These are phyloP conservation scores for Delonix regia DNA, from an alignment of 306 rosid genomes.

Conservation along the genomic window DNA sequence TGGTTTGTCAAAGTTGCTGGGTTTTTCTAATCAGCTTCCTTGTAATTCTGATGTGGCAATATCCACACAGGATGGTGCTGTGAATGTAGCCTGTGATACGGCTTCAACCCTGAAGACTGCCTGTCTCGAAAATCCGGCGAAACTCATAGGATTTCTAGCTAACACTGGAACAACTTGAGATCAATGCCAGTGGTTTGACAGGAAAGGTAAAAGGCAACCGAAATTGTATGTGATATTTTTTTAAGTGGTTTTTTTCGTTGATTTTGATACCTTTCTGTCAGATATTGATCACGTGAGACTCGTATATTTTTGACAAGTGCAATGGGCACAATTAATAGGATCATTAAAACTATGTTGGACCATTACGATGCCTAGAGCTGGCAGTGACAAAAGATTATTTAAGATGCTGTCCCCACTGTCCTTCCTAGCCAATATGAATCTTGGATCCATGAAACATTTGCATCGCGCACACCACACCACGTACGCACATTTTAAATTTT, in stretches of 20 bases:
- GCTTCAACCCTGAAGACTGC: not conserved
- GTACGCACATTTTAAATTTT: not conserved
- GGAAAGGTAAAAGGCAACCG: not conserved
- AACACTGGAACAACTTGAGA: not conserved
- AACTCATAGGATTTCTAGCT: not conserved
- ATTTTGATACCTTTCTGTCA: slow-evolving; percentile 2
- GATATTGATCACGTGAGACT: slow-evolving; percentile 32
- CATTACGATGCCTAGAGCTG: slow-evolving; percentile 57
- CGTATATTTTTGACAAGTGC: slow-evolving; percentile 43
- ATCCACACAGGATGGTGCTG: not conserved
- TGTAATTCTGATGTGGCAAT: not conserved
- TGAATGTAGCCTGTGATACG: not conserved
- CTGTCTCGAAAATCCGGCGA: not conserved
- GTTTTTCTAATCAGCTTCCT: not conserved
- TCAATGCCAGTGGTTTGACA: not conserved
- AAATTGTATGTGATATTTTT: not conserved
- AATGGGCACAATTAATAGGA: slow-evolving; percentile 43
- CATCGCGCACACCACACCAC: not conserved
- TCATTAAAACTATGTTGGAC: slow-evolving; percentile 62
- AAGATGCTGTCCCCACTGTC: slow-evolving; percentile 64
- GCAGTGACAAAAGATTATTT: slow-evolving; percentile 56
- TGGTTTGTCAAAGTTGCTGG: not conserved
- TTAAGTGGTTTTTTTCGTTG: not conserved
- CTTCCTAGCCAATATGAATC: slow-evolving; percentile 37
- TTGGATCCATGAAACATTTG: slow-evolving; percentile 32